Base-by-base conservation (phyloP, 768 basidiomycete species). In the Panaeolus cyanescens region DNA sequence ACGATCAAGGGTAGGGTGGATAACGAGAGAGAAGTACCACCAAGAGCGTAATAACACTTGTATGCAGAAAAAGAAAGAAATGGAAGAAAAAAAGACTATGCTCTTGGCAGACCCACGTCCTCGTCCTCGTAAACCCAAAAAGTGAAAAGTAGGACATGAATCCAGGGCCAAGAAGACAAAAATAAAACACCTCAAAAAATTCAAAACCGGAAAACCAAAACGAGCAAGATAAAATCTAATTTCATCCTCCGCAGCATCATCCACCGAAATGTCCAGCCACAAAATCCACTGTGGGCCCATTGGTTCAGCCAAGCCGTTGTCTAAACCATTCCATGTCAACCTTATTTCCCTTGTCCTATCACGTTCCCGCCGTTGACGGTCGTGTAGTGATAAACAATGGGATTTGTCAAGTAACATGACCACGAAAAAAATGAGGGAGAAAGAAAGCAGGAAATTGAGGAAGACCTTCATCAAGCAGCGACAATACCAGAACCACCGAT, bases 81-180 rank as follows among this genome's bases (percentile, higher is more conserved):
- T 5, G n/a, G n/a, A 5, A 37, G 12, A 37, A 37, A 37, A 10
- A 37, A 37, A 13, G 12, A 37, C 4, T 10, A 37, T 10, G n/a
- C 13, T 37, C 5, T 13, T 13, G 12, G 12, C 4, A 37, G n/a
- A 37, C 36, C n/a, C 12, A 13, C 36, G 36, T 37, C 3, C n/a
- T 10, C 13, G 12, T 37, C 4, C n/a, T n/a, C 3, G n/a, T n/a
- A 37, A 25, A 42, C 12, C 19, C 19, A n/a, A 42, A 42, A 22
- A 42, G 19, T 7, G 17, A 4, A 8, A 22, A 20, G 12, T 20
- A 42, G 12, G 22, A 60, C 25, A n/a, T 32, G 50, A 39, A 53
- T 33, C 30, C 25, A 45, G 50, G 32, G 50, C 32, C 20, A 54
- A 58, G 59, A 57, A 66, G 15, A 45, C 54, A 45, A 62, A 30